Evolutionary conservation across 1,284 basidiomycete species (phyloP), one percentile per base, ranked within the genome.

Genomic region (Psilocybe mexicana): DNA sequence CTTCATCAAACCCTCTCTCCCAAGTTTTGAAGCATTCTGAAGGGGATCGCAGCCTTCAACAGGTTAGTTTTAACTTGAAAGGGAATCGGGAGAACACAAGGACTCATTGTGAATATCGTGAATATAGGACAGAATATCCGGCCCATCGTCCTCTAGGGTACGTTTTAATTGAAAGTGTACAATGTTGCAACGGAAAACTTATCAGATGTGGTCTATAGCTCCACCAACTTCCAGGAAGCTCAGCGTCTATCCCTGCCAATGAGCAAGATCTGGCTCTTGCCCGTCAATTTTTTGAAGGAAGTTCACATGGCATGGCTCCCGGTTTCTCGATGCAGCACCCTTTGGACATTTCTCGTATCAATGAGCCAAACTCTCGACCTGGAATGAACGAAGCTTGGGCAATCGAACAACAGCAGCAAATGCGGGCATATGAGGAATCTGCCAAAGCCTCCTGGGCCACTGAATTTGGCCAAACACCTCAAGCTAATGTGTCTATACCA

Each of bases 1-100:
- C 88, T 24, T 82, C 87, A 5, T 83, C 88, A 55, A 98, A 98
- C 70, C 94, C 95, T 3, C 80, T 99, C 33, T 87, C 92, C 18
- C 91, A 94, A 67, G 88, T 98, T 44, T 80, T 96, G 59, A 98
- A 98, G 73, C 92, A 97, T 66, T 87, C 94, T 3, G 93, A 95
- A 61, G 87, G 87, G 2, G 96, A 98, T 75, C 87, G 91, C 56
- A 94, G 92, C 68, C 73, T 97, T 36, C 93, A 96, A 64, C 87
- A 92, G 77, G 90, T 88, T 63, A 54, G 79, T 72, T 8, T 28
- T 40, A 8, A 36, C 36, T 18, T 18, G 18, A 18, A 18, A 18
- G 18, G 46, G 30, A 36, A 33, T n/a, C 36, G 46, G 18, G 30
- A 30, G 28, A n/a, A 53, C 26, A 46, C 8, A n/a, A 24, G 36